These are phyloP conservation scores for Puccinia coronata DNA, from an alignment of 1,284 basidiomycete species.

Conservation along the genomic window DNA sequence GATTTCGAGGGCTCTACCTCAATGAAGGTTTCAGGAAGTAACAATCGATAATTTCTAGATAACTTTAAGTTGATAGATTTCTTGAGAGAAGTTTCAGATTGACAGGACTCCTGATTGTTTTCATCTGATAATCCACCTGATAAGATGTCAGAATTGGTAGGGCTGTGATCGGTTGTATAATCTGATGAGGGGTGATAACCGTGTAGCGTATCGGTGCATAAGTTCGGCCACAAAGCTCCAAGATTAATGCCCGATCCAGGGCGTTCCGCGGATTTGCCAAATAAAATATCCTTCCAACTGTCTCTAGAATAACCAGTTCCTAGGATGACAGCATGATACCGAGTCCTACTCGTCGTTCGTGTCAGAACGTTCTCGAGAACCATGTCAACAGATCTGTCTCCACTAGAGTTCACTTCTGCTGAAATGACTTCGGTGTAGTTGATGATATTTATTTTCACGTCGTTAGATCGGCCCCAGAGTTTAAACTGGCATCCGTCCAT, in stretches of 20 bases:
- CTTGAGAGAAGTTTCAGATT: not conserved
- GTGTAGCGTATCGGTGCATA: not conserved
- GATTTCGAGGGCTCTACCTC: too few relatives aligned
- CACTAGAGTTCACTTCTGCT: conserved; percentile 24
- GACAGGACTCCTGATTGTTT: not conserved
- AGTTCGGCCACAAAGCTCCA: not conserved
- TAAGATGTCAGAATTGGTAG: conserved; percentile 8
- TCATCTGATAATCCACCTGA: conserved; percentile 10
- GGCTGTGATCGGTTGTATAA: not conserved
- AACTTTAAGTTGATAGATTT: not conserved
- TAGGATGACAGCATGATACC: conserved; percentile 65
- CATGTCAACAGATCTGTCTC: conserved; percentile 43
- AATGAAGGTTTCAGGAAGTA: conserved; percentile 3
- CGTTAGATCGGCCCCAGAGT: conserved; percentile 23
- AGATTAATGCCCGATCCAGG: not conserved
- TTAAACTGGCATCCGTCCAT: not conserved
- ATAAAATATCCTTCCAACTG: conserved; percentile 52
- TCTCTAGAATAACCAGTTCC: conserved; percentile 67
- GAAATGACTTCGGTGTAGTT: conserved; percentile 57
- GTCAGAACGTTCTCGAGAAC: conserved; percentile 50
- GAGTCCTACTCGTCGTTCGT: conserved; percentile 16
- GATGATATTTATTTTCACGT: conserved; percentile 55
- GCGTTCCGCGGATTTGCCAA: conserved; percentile 30
- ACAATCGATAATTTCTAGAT: conserved; percentile 24
- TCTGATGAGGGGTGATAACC: not conserved